Conservation (phyloP, 2,329 filamentous ascomycete genomes). For the Didymella pomorum region DNA sequence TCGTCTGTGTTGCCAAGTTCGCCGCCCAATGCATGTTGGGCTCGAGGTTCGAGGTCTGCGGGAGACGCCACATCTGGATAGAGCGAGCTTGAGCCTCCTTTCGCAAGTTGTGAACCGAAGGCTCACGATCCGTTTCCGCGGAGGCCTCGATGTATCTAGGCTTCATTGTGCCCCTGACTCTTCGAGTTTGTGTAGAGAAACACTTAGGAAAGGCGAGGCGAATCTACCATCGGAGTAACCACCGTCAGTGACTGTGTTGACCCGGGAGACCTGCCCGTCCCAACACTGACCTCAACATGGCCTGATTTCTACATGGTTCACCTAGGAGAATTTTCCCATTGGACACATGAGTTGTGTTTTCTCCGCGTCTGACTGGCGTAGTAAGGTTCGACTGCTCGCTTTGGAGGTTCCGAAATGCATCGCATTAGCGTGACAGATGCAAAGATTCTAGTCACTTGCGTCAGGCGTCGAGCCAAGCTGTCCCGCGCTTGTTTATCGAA, state of each 20-base stretch:
- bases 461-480: slow-evolving; percentile 6
- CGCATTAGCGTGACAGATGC: slow-evolving; percentile 18
- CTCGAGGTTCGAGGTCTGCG: background rate
- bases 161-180: slow-evolving; percentile 14
- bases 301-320: background rate
- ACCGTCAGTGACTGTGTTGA: background rate
- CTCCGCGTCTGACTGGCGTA: slow-evolving; percentile 8
- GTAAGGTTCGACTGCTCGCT: slow-evolving; percentile 11
- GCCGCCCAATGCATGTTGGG: background rate
- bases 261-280: slow-evolving; percentile 6
- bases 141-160: background rate
- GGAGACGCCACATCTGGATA: background rate
- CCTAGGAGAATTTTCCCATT: background rate
- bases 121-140: slow-evolving; percentile 1
- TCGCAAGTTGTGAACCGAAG: slow-evolving; percentile 1
- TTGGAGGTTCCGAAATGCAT: slow-evolving; percentile 5
- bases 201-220: slow-evolving; percentile 8
- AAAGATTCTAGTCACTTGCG: slow-evolving; percentile 11
- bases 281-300: slow-evolving; percentile 6
- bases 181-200: background rate
- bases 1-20: background rate
- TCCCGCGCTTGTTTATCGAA: slow-evolving; percentile 4
- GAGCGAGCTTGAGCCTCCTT: slow-evolving; percentile 2
- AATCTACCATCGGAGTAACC: slow-evolving; percentile 3
- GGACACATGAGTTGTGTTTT: slow-evolving; percentile 4